Conservation (phyloP, 352 stramenopile species). For the Plasmopara muralis region DNA sequence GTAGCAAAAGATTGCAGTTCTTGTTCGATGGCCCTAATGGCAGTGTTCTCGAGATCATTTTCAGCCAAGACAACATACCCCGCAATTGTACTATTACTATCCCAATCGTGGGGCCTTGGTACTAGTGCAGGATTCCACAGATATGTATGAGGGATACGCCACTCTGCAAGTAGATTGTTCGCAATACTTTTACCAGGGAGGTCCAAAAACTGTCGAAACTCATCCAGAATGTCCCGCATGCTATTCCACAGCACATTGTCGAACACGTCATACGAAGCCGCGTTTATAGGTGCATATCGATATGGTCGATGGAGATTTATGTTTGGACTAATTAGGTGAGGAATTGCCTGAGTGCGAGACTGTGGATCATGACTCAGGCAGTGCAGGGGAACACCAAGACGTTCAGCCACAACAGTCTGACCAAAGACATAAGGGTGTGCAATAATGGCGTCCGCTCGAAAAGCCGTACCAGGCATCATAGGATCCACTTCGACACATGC, state of each 20-base stretch:
- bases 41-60: slow-evolving; percentile 8
- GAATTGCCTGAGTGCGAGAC: slow-evolving; percentile 51
- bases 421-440: slow-evolving; percentile 59
- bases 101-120: slow-evolving; percentile 57
- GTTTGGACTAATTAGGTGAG: slow-evolving; percentile 40
- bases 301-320: slow-evolving; percentile 37
- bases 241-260: slow-evolving; percentile 45
- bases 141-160: slow-evolving; percentile 63
- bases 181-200: slow-evolving; percentile 34
- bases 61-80: slow-evolving; percentile 46
- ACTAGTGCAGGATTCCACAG: slow-evolving; percentile 59
- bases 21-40: slow-evolving; percentile 20
- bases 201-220: slow-evolving; percentile 49
- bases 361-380: slow-evolving; percentile 50
- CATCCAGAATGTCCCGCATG: slow-evolving; percentile 40
- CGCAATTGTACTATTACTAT: slow-evolving; percentile 41
- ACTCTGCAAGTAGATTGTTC: slow-evolving; percentile 38
- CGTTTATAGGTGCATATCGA: slow-evolving; percentile 37
- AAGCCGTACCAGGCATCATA: slow-evolving; percentile 30
- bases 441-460: slow-evolving; percentile 68
- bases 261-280: slow-evolving; percentile 48
- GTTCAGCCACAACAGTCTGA: slow-evolving; percentile 53
- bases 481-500: slow-evolving; percentile 46
- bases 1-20: slow-evolving; percentile 15
- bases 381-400: slow-evolving; percentile 66